Conservation (phyloP, 1,284 basidiomycete species). For the Wolfiporia cocos region DNA sequence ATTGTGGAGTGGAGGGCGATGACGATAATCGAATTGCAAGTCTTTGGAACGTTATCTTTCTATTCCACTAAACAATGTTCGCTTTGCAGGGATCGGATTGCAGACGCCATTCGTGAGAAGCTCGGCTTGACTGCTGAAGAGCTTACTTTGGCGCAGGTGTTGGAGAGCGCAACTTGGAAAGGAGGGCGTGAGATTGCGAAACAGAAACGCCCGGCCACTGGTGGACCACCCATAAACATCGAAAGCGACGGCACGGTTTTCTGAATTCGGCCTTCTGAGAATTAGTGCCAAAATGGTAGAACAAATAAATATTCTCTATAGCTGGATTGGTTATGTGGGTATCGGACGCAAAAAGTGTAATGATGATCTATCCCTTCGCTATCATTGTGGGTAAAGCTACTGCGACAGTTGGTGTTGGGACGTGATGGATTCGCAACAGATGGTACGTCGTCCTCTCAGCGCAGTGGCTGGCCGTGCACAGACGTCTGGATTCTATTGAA, state of each 20-base stretch:
- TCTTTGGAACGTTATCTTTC: constrained; percentile 10
- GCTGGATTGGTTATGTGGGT: too few relatives aligned
- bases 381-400: too few relatives aligned
- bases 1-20: constrained; percentile 95
- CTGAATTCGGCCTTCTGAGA: too few relatives aligned
- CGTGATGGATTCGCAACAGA: too few relatives aligned
- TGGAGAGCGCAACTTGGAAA: constrained; percentile 96
- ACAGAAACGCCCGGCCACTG: constrained; percentile 62
- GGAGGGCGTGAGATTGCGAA: constrained; percentile 90
- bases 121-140: constrained; percentile 43
- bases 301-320: too few relatives aligned
- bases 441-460: too few relatives aligned
- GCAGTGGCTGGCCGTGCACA: too few relatives aligned
- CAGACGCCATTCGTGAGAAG: constrained; percentile 59
- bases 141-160: constrained; percentile 77
- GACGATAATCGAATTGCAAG: constrained; percentile 88
- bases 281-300: too few relatives aligned
- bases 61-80: neutral
- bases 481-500: too few relatives aligned
- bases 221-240: constrained; percentile 86
- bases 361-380: too few relatives aligned
- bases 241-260: constrained; percentile 85
- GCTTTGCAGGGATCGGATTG: constrained; percentile 68
- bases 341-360: too few relatives aligned
- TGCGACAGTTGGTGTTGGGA: too few relatives aligned